Evolutionary conservation across 2,329 filamentous ascomycete species (phyloP), one percentile per base, ranked within the genome.

Genomic region (Colletotrichum sp.): DNA sequence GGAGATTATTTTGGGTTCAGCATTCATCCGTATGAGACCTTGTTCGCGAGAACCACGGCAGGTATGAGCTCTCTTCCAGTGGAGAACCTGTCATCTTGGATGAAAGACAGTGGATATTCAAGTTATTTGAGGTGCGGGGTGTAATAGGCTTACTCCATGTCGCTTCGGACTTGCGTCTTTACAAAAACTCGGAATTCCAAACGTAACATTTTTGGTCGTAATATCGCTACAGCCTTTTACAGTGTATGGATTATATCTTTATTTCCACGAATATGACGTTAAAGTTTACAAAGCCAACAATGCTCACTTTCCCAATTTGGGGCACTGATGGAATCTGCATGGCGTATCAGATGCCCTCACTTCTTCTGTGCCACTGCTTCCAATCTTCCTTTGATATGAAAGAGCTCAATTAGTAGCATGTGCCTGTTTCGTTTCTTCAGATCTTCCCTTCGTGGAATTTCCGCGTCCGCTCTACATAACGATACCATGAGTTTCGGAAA

Each of bases 21-120:
- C 65, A 67, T 84, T 12, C 83, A 85, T 59, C 83, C 84, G 5
- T 85, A 85, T 77, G 84, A 85, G 80, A 82, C 81, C 1, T 65
- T 85, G n/a, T 85, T 85, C 68, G 72, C 81, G 65, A 83, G 84
- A 78, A 80, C 82, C 6, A 82, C 82, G 59, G 77, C 79, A 39
- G 78, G 79, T 12, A 80, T 83, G 55, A 82, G 82, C 55, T 77
- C 78, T 2, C 13, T 24, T 21, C 3, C n/a, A 15, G 30, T 36
- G 13, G 30, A 64, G 13, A n/a, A 24, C 39, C 32, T 64, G 12
- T 64, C 32, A 15, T 64, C 30, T 5, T 24, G 30, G 30, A 36
- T 32, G 21, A 13, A 18, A 32, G 30, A 32, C 16, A 36, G 30
- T 34, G 30, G n/a, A 18, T 64, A 64, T 18, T 30, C 26, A 15